phyloP scores from a whole-genome alignment of 1,284 basidiomycete genomes.

The Cronartium quercuum region DNA sequence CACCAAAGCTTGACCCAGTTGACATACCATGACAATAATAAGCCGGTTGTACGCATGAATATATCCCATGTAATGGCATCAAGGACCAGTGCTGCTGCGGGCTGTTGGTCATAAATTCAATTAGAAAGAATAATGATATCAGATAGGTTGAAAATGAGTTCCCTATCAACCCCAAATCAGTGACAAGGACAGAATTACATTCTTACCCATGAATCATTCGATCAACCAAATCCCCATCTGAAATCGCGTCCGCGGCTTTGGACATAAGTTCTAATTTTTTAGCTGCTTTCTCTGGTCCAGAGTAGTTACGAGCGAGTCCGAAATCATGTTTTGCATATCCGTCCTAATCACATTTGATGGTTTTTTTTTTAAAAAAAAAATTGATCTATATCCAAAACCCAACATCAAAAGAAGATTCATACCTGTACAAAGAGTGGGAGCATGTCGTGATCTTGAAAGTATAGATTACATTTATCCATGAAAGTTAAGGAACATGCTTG shows the following conservation, averaged over 20 bases:
- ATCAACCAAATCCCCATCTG: slow-evolving; percentile 92
- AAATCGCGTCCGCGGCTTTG: slow-evolving; percentile 79
- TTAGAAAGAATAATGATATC: neutral
- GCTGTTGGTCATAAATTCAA: slow-evolving; percentile 51
- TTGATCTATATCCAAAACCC: neutral
- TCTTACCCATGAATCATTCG: slow-evolving; percentile 81
- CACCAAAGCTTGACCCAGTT: slow-evolving; percentile 57
- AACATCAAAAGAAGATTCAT: slow-evolving; percentile 23
- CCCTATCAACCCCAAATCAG: too few species aligned
- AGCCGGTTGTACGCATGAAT: slow-evolving; percentile 78
- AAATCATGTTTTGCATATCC: slow-evolving; percentile 83
- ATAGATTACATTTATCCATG: slow-evolving; percentile 87
- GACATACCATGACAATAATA: slow-evolving; percentile 66
- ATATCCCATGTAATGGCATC: slow-evolving; percentile 87
- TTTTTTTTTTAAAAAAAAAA: neutral
- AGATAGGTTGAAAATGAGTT: neutral
- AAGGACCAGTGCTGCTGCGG: slow-evolving; percentile 92
- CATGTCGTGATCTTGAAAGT: slow-evolving; percentile 92
- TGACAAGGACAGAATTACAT: too few species aligned
- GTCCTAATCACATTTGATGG: slow-evolving; percentile 57
- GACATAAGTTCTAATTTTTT: slow-evolving; percentile 69
- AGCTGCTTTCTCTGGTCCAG: slow-evolving; percentile 61
- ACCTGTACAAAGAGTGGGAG: slow-evolving; percentile 93
- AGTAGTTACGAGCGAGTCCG: slow-evolving; percentile 53
- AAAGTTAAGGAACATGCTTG: slow-evolving; percentile 71